Conservation (phyloP, 345 rosid species). For the Eutrema yunnanense region DNA sequence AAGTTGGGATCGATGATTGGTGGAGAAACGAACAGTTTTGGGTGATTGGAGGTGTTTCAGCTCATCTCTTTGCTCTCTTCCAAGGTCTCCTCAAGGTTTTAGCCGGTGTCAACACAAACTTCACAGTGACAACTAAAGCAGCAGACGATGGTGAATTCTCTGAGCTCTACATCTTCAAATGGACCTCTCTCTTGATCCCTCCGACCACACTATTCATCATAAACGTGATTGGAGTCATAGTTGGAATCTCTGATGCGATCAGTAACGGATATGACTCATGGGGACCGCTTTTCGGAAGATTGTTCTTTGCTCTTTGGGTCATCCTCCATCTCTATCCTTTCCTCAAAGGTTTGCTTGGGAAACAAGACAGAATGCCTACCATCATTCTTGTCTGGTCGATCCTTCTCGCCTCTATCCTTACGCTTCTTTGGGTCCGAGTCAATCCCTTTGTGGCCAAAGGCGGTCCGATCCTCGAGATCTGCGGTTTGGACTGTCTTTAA, state of each 20-base stretch:
- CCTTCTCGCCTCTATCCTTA: conserved; percentile 61
- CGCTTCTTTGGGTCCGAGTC: conserved; percentile 58
- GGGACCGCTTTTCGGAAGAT: conserved; percentile 64
- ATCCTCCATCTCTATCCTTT: conserved; percentile 65
- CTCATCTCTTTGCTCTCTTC: conserved; percentile 60
- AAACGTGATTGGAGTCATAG: conserved; percentile 56
- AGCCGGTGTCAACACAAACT: conserved; percentile 55
- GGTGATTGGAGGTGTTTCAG: conserved; percentile 67
- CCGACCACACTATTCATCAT: conserved; percentile 56
- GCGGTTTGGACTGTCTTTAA: conserved; percentile 63
- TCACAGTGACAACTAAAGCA: conserved; percentile 60
- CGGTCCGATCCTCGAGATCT: conserved; percentile 50
- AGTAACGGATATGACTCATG: conserved; percentile 64
- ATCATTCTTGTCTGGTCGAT: conserved; percentile 71
- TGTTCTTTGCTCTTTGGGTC: conserved; percentile 70
- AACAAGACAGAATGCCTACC: conserved; percentile 55
- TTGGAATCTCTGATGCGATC: conserved; percentile 53
- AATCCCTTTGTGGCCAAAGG: conserved; percentile 53
- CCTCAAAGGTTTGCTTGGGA: conserved; percentile 54
- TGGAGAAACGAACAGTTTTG: conserved; percentile 82
- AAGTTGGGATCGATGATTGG: conserved; percentile 63
- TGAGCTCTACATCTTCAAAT: conserved; percentile 46
- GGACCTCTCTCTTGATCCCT: conserved; percentile 61
- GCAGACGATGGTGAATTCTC: conserved; percentile 54
- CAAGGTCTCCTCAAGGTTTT: conserved; percentile 60